A percentile compares a stretch with the other conserved stretches of the same genome.
Conservation (phyloP, 805 yeast genomes). For the Sungouiella thailandica region DNA sequence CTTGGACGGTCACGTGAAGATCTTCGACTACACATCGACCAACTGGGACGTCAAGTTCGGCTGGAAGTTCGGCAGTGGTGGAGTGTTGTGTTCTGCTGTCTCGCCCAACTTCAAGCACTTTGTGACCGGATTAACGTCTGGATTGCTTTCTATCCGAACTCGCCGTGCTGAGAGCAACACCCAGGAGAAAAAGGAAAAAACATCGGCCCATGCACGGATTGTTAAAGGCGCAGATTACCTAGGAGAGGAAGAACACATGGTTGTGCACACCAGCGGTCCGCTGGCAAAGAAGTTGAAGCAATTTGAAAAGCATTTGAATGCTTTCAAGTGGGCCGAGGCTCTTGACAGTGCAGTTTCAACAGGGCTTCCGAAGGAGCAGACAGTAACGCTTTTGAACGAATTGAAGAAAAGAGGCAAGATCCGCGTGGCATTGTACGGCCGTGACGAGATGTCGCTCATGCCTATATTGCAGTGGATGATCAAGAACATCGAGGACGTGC, state of each 20-base stretch:
- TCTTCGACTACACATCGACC: slow-evolving; percentile 68
- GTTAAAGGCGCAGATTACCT: slow-evolving; percentile 86
- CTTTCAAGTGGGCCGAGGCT: slow-evolving; percentile 91
- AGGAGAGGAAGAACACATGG: slow-evolving; percentile 80
- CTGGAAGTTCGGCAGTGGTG: slow-evolving; percentile 90
- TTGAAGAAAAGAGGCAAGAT: slow-evolving; percentile 86
- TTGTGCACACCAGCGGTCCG: slow-evolving; percentile 54
- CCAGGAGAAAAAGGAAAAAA: slow-evolving; percentile 44
- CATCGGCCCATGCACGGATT: slow-evolving; percentile 71
- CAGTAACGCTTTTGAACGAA: slow-evolving; percentile 80
- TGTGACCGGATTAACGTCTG: slow-evolving; percentile 88
- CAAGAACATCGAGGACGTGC: slow-evolving; percentile 72
- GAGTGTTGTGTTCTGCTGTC: slow-evolving; percentile 83
- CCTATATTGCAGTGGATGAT: slow-evolving; percentile 84
- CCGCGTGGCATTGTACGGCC: slow-evolving; percentile 67
- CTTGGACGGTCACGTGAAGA: slow-evolving; percentile 94
- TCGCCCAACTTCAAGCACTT: slow-evolving; percentile 83
- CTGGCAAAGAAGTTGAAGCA: slow-evolving; percentile 63
- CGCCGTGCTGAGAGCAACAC: slow-evolving; percentile 62
- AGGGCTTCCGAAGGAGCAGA: slow-evolving; percentile 75
- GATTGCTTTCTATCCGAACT: slow-evolving; percentile 83
- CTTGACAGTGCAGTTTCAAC: slow-evolving; percentile 78
- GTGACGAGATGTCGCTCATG: slow-evolving; percentile 82
- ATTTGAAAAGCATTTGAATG: slow-evolving; percentile 79
- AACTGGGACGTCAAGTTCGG: slow-evolving; percentile 91